Evolutionary conservation across 1,284 basidiomycete species (phyloP), one percentile per base, ranked within the genome.

Genomic region (Schizophyllum amplum): DNA sequence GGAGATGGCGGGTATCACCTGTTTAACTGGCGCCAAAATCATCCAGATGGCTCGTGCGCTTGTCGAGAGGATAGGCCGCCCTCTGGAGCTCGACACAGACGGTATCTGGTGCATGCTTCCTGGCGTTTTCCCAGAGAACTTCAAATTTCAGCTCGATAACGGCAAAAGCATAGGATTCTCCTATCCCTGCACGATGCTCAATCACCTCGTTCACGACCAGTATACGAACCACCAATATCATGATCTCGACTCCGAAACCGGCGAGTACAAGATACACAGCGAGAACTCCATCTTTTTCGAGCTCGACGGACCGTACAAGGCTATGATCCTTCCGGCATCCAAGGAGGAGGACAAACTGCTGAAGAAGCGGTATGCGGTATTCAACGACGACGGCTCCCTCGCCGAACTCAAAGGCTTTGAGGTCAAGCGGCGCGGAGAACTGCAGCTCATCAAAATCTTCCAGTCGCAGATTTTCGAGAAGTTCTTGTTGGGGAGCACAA

Each of bases 221-320:
- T 99, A 98, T 74, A 99, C 97, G 57, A 99, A 99, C 68, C 84
- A 99, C 64, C 95, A 98, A 71, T 99, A 99, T 70, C 97, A 99
- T 72, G 90, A 96, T 63, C 79, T 97, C 9, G 86, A 98, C 69
- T 82, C 84, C 23, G 83, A 87, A 54, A 88, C 87, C 0, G 94
- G 94, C 23, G 81, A 85, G 57, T 98, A 98, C 73, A 77, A 80
- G 24, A 76, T 99, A 20, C 92, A 92, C 63, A 93, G 87, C 72
- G 97, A 99, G 72, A 99, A 99, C 74, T 97, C 94, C n/a, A 99
- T 99, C 72, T 99, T 99, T 77, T 99, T 99, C 76, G 97, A 99
- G 71, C 81, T 99, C 57, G 97, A 99, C 67, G 97, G 97, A 1
- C 97, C 97, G 0, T 99, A 99, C 76, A 92, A 87, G 64, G 97